Percentiles rank a stretch among this genome's conserved stretches.
These are phyloP conservation scores for Gynandropsis gynandra DNA, from an alignment of 345 rosid genomes.

Conservation along the genomic window DNA sequence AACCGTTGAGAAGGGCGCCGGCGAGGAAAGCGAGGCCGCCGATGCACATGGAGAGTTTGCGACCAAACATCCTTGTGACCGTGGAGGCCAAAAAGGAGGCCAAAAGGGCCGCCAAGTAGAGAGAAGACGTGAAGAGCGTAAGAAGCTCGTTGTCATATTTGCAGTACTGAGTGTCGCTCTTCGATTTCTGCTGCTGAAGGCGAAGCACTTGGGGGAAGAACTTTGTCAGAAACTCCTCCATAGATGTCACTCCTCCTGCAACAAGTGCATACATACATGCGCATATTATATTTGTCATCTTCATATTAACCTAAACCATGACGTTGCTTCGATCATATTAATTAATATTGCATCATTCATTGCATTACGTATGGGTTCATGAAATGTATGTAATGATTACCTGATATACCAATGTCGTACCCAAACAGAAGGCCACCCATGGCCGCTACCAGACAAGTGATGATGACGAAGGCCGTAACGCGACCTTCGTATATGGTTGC, in stretches of 20 bases:
- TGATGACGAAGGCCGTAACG: slow-evolving; percentile 38
- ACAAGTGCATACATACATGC: too few relatives aligned
- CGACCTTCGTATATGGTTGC: slow-evolving; percentile 36
- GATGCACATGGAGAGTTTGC: slow-evolving; percentile 43
- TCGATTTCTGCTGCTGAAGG: slow-evolving; percentile 14
- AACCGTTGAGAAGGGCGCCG: slow-evolving; percentile 37
- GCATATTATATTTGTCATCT: too few relatives aligned
- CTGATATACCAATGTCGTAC: slow-evolving; percentile 52
- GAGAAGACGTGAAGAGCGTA: slow-evolving; percentile 44
- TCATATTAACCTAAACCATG: neutral
- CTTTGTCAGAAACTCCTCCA: slow-evolving; percentile 38
- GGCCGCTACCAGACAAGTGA: slow-evolving; percentile 45
- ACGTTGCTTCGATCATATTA: neutral
- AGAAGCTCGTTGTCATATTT: slow-evolving; percentile 42
- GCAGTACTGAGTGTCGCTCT: slow-evolving; percentile 37
- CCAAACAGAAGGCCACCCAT: slow-evolving; percentile 58
- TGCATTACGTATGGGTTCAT: neutral
- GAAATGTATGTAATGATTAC: slow-evolving; percentile 1
- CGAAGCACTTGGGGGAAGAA: slow-evolving; percentile 41
- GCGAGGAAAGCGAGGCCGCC: slow-evolving; percentile 43
- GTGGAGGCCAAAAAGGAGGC: slow-evolving; percentile 45
- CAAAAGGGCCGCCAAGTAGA: slow-evolving; percentile 39
- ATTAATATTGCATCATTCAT: too few relatives aligned
- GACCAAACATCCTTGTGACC: slow-evolving; percentile 40
- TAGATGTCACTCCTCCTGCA: slow-evolving; percentile 51